Evolutionary conservation across 2,329 filamentous ascomycete genomes (phyloP), one percentile per base, ranked within the genome.

Genomic region (Lojkania enalia): DNA sequence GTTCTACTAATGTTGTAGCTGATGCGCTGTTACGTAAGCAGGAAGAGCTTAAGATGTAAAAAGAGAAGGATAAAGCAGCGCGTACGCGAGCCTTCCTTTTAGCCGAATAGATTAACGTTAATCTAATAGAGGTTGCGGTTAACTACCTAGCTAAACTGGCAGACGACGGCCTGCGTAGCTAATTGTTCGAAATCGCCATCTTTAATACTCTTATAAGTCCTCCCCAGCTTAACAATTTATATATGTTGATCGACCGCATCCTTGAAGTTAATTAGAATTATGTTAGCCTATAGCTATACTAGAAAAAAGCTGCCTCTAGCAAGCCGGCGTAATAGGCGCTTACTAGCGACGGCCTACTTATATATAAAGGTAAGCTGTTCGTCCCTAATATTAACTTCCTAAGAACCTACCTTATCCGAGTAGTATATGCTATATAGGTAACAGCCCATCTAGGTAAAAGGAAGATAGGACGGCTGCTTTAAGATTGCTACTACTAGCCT

Each of bases 381-480:
- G 23, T 27, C n/a, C 23, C 23, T 27, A 9, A 7, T n/a, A n/a
- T 9, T 27, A 9, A 7, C 7, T 9, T n/a, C 33, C 42, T 44
- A 6, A 4, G 23, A 19, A 40, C 35, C n/a, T 20, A 39, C 13
- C 18, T 44, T 3, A 39, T 44, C 14, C 11, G 18, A 12, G 21
- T 13, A 4, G 35, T 39, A 5, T 35, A 44, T 40, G 27, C 14
- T 20, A 5, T 20, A 15, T n/a, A 20, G 23, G 20, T 40, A 19
- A 39, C 20, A 3, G 42, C 27, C 4, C 42, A 44, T 21, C 42
- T 35, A 40, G 42, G 42, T 20, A 12, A 3, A 13, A 23, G 13
- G 3, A 38, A 44, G 35, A 44, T 35, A 30, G 55, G 1, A 45
- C 23, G n/a, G 23, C n/a, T 27, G n/a, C 23, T 27, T 7, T 27